Evolutionary conservation across 2,329 filamentous ascomycete species (phyloP), one percentile per base, ranked within the genome.

Genomic region (Emergomyces orientalis): DNA sequence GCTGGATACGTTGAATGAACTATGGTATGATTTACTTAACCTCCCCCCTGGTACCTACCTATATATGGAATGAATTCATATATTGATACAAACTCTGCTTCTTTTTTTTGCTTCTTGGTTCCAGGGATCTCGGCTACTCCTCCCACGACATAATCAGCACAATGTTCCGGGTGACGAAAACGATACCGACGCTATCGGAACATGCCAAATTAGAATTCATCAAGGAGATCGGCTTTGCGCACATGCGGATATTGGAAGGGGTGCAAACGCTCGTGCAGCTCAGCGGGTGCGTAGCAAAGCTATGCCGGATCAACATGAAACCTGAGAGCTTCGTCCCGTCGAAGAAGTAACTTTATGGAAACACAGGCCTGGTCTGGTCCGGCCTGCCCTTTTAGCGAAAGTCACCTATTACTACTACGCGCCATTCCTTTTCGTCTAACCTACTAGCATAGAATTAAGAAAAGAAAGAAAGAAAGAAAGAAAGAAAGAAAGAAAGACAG

Each of bases 111-210:
- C 3, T 7, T 8, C 9, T 13, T 5, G 39, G 1, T 41, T 41
- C 14, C 64, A 83, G 81, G 83, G 86, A 88, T 65, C 79, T 97
- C 64, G 94, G 94, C 17, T 99, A 99, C 78, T 96, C 91, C n/a
- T 95, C 91, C 69, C 93, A 99, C 78, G 94, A 99, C 75, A 96
- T 99, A 70, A 95, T 99, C 76, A 95, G 89, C 78, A 99, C 93
- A 65, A 99, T 99, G 94, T 97, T 99, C 82, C 88, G 88, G 72
- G 94, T 99, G 64, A 97, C 94, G 55, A 99, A 97, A 81, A 95
- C 91, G 1, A 91, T 97, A 64, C 89, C 90, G 1, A 91, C 88
- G 1, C 79, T 99, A 63, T 94, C 91, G 68, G 94, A 99, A 77
- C 91, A 97, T 75, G 87, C 91, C 19, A 97, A 97, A 79, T 81